phyloP scores from a whole-genome alignment of 305 asterid genomes.

The Rubia peregrina region DNA sequence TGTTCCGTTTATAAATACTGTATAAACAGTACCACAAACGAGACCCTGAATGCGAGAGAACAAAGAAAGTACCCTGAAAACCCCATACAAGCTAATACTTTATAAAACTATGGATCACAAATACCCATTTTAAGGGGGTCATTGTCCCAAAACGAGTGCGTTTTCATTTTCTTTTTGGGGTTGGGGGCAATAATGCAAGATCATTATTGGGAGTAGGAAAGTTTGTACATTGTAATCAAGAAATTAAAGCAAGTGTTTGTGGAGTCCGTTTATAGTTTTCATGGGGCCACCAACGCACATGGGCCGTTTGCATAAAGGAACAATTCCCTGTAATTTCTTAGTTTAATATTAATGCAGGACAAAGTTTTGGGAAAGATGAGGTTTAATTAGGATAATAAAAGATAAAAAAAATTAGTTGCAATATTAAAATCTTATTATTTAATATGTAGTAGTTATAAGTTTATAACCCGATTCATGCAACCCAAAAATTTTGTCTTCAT shows the following conservation, averaged over 20 bases:
- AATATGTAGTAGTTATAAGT: too few relatives aligned
- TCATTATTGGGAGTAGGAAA: slow-evolving; percentile 41
- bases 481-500: too few relatives aligned
- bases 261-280: slow-evolving; percentile 71
- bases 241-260: slow-evolving; percentile 47
- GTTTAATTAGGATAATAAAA: too few relatives aligned
- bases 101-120: slow-evolving; percentile 34
- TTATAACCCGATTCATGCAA: too few relatives aligned
- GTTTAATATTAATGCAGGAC: too few relatives aligned
- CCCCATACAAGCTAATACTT: slow-evolving; percentile 17
- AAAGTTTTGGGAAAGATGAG: too few relatives aligned
- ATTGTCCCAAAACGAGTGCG: slow-evolving; percentile 26
- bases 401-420: too few relatives aligned
- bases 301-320: slow-evolving; percentile 76
- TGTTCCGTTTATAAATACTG: background rate
- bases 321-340: slow-evolving; percentile 19
- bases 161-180: slow-evolving; percentile 10
- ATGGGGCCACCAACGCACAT: slow-evolving; percentile 77
- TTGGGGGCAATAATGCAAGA: slow-evolving; percentile 51
- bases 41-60: background rate
- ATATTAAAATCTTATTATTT: too few relatives aligned
- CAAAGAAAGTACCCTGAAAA: background rate
- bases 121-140: slow-evolving; percentile 17
- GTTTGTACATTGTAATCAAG: slow-evolving; percentile 50
- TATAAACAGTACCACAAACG: background rate